A percentile compares a stretch with the other conserved stretches of the same genome.
phyloP scores from a whole-genome alignment of 2,329 filamentous ascomycete species.

The Diaporthe sp. region DNA sequence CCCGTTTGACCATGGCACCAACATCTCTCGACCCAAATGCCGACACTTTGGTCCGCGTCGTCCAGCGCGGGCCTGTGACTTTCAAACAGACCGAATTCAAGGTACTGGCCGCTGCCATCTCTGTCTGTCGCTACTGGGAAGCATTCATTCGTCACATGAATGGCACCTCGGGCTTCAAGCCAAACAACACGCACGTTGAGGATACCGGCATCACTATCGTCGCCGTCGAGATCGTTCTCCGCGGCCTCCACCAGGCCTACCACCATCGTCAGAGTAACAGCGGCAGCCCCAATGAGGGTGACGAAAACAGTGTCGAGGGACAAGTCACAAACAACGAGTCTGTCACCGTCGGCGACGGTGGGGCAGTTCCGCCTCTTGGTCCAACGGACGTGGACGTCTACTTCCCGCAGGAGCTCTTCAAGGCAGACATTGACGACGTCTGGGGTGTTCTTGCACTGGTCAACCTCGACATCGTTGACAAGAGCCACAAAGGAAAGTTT shows the following conservation, averaged over 20 bases:
- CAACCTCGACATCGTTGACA: not conserved
- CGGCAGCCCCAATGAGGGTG: not conserved
- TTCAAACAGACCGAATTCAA: not conserved
- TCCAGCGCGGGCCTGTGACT: not conserved
- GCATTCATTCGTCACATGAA: not conserved
- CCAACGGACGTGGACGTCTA: not conserved
- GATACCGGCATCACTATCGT: not conserved
- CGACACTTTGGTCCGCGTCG: not conserved
- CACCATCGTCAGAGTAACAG: not conserved
- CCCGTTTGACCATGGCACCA: not conserved
- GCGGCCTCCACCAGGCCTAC: not conserved
- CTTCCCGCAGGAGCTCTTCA: not conserved
- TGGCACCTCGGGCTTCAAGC: not conserved
- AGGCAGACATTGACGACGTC: not conserved
- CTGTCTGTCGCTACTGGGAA: not conserved
- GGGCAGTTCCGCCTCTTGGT: no score
- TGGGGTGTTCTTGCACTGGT: constrained; percentile 1
- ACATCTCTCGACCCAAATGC: not conserved
- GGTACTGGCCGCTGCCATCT: not conserved
- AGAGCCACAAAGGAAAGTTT: not conserved
- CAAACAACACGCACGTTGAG: not conserved
- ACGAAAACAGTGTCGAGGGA: not conserved
- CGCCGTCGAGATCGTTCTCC: not conserved
- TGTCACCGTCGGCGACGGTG: no score
- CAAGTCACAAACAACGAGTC: not conserved